Percentiles rank a stretch among this genome's conserved stretches.
Conservation (phyloP, 257 asterid genomes). For the Striga asiatica region DNA sequence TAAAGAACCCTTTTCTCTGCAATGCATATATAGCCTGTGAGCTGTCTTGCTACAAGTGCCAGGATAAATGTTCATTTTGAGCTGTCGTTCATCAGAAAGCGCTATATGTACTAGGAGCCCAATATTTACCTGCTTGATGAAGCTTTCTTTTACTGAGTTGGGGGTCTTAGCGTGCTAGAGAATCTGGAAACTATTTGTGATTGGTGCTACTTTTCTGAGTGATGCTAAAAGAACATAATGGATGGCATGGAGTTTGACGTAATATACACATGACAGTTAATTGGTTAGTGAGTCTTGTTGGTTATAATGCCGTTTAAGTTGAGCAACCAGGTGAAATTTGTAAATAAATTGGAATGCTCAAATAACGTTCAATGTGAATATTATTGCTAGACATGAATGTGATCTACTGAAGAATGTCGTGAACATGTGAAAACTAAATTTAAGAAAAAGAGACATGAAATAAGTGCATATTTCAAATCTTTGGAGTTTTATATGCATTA, state of each 20-base stretch:
- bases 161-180: no score
- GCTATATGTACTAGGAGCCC: background rate
- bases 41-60: conserved; percentile 2
- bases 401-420: background rate
- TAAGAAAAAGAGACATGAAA: background rate
- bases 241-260: no score
- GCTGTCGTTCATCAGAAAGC: conserved; percentile 5
- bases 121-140: background rate
- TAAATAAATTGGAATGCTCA: no score
- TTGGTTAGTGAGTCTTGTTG: no score
- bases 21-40: background rate
- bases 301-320: no score
- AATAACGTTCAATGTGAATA: background rate
- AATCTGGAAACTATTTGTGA: no score
- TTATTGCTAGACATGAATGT: background rate
- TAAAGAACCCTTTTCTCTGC: conserved; percentile 4
- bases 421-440: background rate
- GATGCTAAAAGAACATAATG: no score
- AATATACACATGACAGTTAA: no score
- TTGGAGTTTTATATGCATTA: background rate
- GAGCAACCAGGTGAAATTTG: no score
- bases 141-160: no score
- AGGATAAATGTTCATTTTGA: background rate
- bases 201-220: no score
- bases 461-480: background rate